Evolutionary conservation across 768 basidiomycete genomes (phyloP), one percentile per base, ranked within the genome.

Genomic region (Macrolepiota albuminosa): DNA sequence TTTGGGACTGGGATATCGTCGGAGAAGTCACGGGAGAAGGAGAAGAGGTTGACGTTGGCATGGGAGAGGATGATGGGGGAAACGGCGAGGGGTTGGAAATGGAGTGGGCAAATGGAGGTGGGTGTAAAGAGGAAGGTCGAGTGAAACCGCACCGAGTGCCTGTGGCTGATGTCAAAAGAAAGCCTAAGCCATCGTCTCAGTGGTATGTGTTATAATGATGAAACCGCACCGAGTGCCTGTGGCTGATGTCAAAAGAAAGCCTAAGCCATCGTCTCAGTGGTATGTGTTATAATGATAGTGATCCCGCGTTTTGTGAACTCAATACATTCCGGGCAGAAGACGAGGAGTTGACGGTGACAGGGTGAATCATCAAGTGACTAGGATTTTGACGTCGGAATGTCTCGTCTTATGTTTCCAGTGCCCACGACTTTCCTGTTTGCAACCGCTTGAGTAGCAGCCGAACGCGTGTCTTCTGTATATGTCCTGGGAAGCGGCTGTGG

Each of bases 11-110:
- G 61, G 69, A 66, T 59, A 63, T 54, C 29, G 61, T 64, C 55
- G 68, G 60, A 40, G 64, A 66, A 58, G 61, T 52, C 24, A n/a
- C 39, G 36, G 69, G 2, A 2, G 58, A 48, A 2, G 58, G 18
- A 10, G 50, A 58, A 8, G 43, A 37, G 5, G 58, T 11, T 10
- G 13, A 56, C 5, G 33, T 47, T 26, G 68, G 67, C 6, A 58
- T 48, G 55, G 67, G 63, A 14, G 67, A 59, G n/a, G 65, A 55
- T 34, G 60, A 54, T 56, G 40, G 63, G 56, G 43, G 33, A 60
- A 21, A 64, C 48, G 43, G 55, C 36, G 21, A 10, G 29, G 31
- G 7, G 29, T 13, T 21, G 21, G 21, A 21, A 21, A 21, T 29
- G 14, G 47, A 3, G 16, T 31, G 8, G 40, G 18, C 40, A 3